Evolutionary conservation across 2,329 filamentous ascomycete species (phyloP), one percentile per base, ranked within the genome.

Genomic region (Septoria petroselini): DNA sequence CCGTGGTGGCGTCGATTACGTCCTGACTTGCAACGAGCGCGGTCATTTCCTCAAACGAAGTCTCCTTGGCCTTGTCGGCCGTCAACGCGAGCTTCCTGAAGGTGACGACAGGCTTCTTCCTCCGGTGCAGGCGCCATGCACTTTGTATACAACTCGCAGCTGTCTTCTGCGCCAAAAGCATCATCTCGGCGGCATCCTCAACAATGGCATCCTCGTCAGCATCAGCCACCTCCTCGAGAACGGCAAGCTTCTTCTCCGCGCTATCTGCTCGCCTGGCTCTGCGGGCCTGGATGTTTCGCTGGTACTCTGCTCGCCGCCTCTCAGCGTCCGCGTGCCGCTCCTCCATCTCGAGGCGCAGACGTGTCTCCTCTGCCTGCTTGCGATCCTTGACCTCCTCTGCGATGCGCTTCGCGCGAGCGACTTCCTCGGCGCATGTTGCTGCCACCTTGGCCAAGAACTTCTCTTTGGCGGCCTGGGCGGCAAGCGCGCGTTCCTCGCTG

Each of bases 381-480:
- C 85, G 85, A 71, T 88, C 85, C 69, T 88, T 90, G 74, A 87
- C 89, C 50, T 80, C 83, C 67, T 89, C 86, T 11, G 87, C 87
- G n/a, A 91, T 78, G 42, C 86, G 84, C 73, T 91, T 91, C 44
- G 87, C 87, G 57, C 86, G 79, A 65, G 86, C 83, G 12, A 93
- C 88, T 66, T 93, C 88, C 68, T 90, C 87, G 15, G 88, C 88
- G 64, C 88, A 91, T 53, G 82, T 79, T 41, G 87, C 85, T 3
- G 88, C 86, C 35, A 91, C 90, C 66, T 91, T 87, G 7, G 86
- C 87, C 14, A 93, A 71, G 60, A 91, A 88, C 60, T 85, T 85
- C 71, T 91, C 86, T 50, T 88, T 79, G 1, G 87, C 85, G 57
- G 88, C 80, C 55, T 89, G 83, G 4, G 87, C 88, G 4, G 88